These are phyloP conservation scores for Cyberlindnera samutprakarnensis DNA, from an alignment of 805 yeast species.

Conservation along the genomic window DNA sequence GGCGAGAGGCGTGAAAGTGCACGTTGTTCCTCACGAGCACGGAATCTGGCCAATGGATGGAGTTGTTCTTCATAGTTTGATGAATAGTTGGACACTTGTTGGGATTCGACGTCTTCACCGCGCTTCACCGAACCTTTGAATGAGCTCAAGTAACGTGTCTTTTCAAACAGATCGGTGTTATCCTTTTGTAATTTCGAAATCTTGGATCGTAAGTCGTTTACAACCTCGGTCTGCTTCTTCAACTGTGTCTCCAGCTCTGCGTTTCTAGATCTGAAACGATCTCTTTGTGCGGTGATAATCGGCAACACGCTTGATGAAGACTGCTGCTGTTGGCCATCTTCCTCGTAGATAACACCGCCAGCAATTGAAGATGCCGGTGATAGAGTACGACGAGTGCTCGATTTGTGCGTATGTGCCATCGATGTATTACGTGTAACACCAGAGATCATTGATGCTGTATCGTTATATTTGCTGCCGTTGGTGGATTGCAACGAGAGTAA, in stretches of 20 bases:
- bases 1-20: conserved; percentile 67
- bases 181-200: conserved; percentile 59
- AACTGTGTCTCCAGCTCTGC: conserved; percentile 79
- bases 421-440: conserved; percentile 27
- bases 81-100: conserved; percentile 45
- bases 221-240: conserved; percentile 45
- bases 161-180: conserved; percentile 73
- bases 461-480: conserved; percentile 30
- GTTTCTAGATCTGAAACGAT: conserved; percentile 78
- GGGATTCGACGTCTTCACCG: conserved; percentile 33
- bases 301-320: conserved; percentile 55
- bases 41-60: conserved; percentile 78
- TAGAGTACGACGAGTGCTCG: conserved; percentile 31
- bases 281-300: conserved; percentile 90
- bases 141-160: conserved; percentile 59
- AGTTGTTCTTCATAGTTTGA: conserved; percentile 65
- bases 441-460: conserved; percentile 61
- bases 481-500: conserved; percentile 44
- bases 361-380: conserved; percentile 49
- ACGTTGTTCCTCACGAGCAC: conserved; percentile 70
- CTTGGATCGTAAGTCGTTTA: conserved; percentile 59
- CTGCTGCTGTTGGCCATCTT: conserved; percentile 4
- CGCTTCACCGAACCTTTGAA: conserved; percentile 24
- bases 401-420: conserved; percentile 2
- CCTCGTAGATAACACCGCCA: conserved; percentile 32